Evolutionary conservation across 768 basidiomycete genomes (phyloP).

Genomic region (Phlebiopsis flavidoalba): DNA sequence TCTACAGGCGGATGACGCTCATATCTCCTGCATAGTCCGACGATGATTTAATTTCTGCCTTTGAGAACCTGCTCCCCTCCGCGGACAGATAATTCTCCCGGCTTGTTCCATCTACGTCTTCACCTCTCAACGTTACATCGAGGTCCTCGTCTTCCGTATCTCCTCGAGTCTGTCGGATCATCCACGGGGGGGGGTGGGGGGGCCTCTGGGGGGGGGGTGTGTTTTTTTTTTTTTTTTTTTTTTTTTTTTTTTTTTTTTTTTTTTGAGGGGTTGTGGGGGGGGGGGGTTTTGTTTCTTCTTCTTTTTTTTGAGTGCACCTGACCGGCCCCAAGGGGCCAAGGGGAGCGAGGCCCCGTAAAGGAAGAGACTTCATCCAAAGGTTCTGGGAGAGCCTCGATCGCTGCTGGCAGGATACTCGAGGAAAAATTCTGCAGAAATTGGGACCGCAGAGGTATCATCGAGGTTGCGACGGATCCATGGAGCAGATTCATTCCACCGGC

Average conservation of each 20-base stretch:
- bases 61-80: slow-evolving; percentile 57
- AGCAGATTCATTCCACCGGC: slow-evolving; percentile 73
- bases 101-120: slow-evolving; percentile 44
- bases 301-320: too few species aligned
- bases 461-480: slow-evolving; percentile 50
- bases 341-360: slow-evolving; percentile 52
- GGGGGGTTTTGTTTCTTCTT: too few species aligned
- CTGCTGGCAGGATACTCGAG: slow-evolving; percentile 85
- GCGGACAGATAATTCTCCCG: slow-evolving; percentile 13
- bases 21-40: slow-evolving; percentile 40
- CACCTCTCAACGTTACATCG: slow-evolving; percentile 55
- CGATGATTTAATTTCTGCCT: slow-evolving; percentile 71
- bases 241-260: too few species aligned
- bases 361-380: slow-evolving; percentile 59
- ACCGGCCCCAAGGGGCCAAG: slow-evolving; percentile 77
- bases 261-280: too few species aligned
- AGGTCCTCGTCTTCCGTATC: slow-evolving; percentile 69
- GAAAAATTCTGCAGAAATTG: slow-evolving; percentile 44
- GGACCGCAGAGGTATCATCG: slow-evolving; percentile 33
- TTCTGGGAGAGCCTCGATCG: slow-evolving; percentile 83
- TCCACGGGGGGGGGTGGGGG: too few species aligned
- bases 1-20: slow-evolving; percentile 4
- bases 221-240: too few species aligned
- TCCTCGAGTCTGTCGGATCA: slow-evolving; percentile 70
- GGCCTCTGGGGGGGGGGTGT: too few species aligned